Evolutionary conservation across 352 stramenopile species (phyloP), one percentile per base, ranked within the genome.

Genomic region (Phytophthora palmivora): DNA sequence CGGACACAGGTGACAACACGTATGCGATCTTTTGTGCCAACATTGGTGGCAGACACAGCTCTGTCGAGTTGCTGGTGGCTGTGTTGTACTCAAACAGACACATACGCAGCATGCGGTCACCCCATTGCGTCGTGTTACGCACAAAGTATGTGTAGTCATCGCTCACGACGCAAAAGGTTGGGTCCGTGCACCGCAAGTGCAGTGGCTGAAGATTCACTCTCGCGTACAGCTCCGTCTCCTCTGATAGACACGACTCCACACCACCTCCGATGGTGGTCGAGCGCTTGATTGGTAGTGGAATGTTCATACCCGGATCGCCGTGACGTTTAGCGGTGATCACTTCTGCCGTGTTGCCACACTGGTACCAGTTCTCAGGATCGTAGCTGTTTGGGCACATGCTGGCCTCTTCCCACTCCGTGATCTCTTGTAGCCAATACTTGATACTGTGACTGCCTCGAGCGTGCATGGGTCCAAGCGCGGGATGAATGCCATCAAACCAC

Each of bases 371-470:
- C 63, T 78, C 65, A 5, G 81, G 81, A 61, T 79, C 77, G 74
- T 83, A 77, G 73, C 78, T 88, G 74, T 90, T 90, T 10, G 81
- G 81, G 39, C 82, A 89, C 72, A 88, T 83, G 48, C 70, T 79
- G 24, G 76, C 70, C 57, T 91, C 79, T 34, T 89, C 79, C 76
- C 79, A 89, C 26, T 88, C 78, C 21, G 78, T 78, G 52, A 91
- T 77, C 50, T 89, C 80, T 51, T 91, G 78, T 45, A 91, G 48
- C 82, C 79, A 91, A 50, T 87, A 91, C 67, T 84, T 78, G 37
- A 82, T 63, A 70, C 76, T 85, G 61, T 91, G 82, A 37, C 79
- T 89, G 42, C 82, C 82, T 24, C 78, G 76, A 42, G 82, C 78
- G 43, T 88, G 82, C 52, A 43, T 78, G 2, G 82, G 79, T 19